Evolutionary conservation across 192 early-diverging fungal species (phyloP), one percentile per base, ranked within the genome.

Genomic region (Backusella morwellensis): DNA sequence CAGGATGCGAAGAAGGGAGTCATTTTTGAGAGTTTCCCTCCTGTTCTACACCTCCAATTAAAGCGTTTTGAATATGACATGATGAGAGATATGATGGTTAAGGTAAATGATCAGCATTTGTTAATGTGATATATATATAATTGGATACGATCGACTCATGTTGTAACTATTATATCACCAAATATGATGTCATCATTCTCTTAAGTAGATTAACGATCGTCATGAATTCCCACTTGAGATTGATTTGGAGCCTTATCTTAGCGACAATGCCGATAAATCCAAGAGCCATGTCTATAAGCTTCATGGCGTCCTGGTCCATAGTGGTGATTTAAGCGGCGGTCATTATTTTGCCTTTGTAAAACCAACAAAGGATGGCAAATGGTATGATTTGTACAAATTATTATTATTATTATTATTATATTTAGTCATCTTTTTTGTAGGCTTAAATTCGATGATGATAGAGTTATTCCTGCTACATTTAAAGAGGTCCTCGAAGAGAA

Each of bases 41-140:
- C 95, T 8, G 95, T 99, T 21, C 82, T 99, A 47, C 96, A 98
- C 78, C 82, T 99, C 69, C 98, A 98, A 79, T 85, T 99, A 77
- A 98, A 98, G 84, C 90, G 97, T 19, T 99, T 98, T 78, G 98
- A 99, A 83, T 99, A 98, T 83, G 97, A 99, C 79, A 92, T 97
- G 74, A 88, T 92, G 84, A 85, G 89, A 38, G 97, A 97, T 78
- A 85, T 84, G 6, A 95, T 95, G 91, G 93, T 98, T 75, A 99
- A 98, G 82, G 91, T 92, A 81, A 47, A 8, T 52, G 42, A 34
- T 12, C 32, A 56, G 11, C 2, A 32, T 21, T 14, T 70, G 38
- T 40, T 40, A 3, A 11, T 74, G 44, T 74, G 44, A 19, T 71
- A 32, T 32, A 19, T 70, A 32, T 32, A 4, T 23, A 67, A 44